These are phyloP conservation scores for Fusarium keratoplasticum DNA, from an alignment of 2,329 filamentous ascomycete genomes.

Conservation along the genomic window DNA sequence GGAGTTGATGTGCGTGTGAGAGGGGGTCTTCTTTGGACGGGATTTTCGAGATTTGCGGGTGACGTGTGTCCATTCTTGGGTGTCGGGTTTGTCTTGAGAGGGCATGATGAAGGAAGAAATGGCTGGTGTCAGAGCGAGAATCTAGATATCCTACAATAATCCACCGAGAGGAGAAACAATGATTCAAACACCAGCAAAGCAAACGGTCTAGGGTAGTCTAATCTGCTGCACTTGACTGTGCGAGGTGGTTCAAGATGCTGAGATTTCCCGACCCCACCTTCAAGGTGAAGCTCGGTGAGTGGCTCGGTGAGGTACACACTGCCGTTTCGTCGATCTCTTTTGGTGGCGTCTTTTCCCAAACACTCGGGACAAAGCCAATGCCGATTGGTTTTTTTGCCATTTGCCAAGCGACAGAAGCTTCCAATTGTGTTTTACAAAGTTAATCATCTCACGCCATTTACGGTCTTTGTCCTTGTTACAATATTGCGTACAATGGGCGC, in stretches of 20 bases:
- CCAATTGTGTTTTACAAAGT: neutral
- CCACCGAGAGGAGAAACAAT: neutral
- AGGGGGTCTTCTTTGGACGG: neutral
- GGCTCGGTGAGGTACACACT: neutral
- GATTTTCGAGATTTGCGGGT: conserved; percentile 38
- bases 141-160: neutral
- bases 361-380: neutral
- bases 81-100: conserved; percentile 3
- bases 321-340: neutral
- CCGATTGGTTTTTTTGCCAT: neutral
- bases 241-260: conserved; percentile 25
- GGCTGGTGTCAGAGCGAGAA: neutral
- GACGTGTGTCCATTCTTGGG: conserved; percentile 43
- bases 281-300: conserved; percentile 36
- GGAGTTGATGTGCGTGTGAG: conserved; percentile 16
- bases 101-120: conserved; percentile 17
- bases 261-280: conserved; percentile 35
- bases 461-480: neutral
- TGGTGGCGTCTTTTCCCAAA: neutral
- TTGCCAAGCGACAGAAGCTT: neutral
- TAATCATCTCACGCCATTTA: neutral
- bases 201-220: conserved; percentile 4
- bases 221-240: conserved; percentile 13
- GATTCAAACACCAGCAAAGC: neutral
- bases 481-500: neutral